Percentiles rank a stretch among this genome's conserved stretches.
Evolutionary conservation across 257 asterid genomes (phyloP).

Genomic region (Solanum appendiculatum): DNA sequence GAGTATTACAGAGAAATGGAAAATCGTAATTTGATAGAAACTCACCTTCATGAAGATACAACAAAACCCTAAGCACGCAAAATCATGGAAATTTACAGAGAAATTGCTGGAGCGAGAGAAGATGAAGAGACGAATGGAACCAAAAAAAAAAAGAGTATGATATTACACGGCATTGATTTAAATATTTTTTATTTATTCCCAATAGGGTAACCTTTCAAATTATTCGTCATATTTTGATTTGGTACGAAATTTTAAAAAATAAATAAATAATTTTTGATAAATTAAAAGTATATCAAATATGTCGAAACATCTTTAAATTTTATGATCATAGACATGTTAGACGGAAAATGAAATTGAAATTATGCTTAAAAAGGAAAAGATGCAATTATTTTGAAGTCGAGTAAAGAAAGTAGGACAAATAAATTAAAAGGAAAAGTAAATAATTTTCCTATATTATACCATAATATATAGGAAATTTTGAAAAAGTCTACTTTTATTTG

Average conservation of each 20-base stretch:
- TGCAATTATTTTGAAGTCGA: too few species aligned
- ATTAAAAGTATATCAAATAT: too few species aligned
- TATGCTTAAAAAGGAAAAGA: too few species aligned
- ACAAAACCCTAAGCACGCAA: neutral
- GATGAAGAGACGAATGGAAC: neutral
- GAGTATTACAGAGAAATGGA: neutral
- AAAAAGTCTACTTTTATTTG: neutral
- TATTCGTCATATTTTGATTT: too few species aligned
- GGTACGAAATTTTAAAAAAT: too few species aligned
- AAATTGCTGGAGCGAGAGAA: neutral
- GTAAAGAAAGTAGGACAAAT: too few species aligned
- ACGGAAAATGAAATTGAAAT: too few species aligned
- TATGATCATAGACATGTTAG: too few species aligned
- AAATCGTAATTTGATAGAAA: neutral
- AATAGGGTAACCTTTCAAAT: too few species aligned
- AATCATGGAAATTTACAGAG: neutral
- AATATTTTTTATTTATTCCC: neutral
- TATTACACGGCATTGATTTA: neutral
- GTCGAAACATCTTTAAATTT: too few species aligned
- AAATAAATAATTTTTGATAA: too few species aligned
- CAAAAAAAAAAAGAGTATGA: neutral
- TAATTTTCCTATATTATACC: neutral
- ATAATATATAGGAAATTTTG: neutral
- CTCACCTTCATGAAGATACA: neutral
- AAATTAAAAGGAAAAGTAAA: too few species aligned